Evolutionary conservation across 352 stramenopile species (phyloP).

Genomic region (Phytophthora gonapodyides): DNA sequence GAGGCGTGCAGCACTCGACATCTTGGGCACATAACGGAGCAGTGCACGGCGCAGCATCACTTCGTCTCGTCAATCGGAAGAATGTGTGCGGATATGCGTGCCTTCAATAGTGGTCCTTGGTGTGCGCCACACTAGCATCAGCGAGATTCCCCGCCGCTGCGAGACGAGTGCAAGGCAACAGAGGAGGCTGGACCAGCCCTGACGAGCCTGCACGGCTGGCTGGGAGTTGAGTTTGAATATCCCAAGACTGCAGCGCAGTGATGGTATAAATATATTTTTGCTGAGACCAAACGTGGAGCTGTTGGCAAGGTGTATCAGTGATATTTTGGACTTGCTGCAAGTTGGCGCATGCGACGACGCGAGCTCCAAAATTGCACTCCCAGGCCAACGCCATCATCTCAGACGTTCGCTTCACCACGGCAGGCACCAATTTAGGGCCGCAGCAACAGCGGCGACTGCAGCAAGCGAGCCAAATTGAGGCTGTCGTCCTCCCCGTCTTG

Average conservation of each 20-base stretch:
- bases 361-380: constrained; percentile 3
- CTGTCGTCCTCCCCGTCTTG: constrained; percentile 9
- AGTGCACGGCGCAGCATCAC: constrained; percentile 24
- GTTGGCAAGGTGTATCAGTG: background rate
- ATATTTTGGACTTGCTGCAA: background rate
- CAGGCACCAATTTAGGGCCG: too few species aligned
- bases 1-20: background rate
- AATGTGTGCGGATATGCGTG: constrained; percentile 28
- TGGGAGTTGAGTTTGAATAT: background rate
- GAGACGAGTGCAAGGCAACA: too few species aligned
- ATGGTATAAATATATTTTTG: constrained; percentile 15
- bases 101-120: constrained; percentile 18
- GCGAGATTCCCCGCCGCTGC: constrained; percentile 1
- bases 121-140: constrained; percentile 14
- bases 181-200: too few species aligned
- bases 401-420: background rate
- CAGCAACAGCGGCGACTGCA: background rate
- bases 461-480: background rate
- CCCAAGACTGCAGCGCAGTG: background rate
- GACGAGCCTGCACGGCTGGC: too few species aligned
- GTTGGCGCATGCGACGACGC: constrained; percentile 6
- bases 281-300: constrained; percentile 1
- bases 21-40: constrained; percentile 16
- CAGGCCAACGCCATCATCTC: constrained; percentile 5
- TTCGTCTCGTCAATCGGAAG: constrained; percentile 25